Conservation (phyloP, 2,329 filamentous ascomycete species). For the Arthrobotrys megalospora region DNA sequence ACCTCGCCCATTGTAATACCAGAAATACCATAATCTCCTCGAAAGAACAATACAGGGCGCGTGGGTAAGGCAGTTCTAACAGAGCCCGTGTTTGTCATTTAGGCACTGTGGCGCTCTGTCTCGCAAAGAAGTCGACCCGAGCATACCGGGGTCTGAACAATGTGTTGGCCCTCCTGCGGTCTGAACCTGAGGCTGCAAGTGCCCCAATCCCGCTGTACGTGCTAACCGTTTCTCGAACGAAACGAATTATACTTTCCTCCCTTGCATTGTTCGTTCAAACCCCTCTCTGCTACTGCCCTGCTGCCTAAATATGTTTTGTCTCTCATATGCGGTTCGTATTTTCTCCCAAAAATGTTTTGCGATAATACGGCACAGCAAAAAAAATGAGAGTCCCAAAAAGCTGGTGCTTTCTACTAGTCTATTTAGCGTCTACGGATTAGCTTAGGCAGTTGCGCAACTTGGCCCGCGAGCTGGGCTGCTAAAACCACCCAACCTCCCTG, state of each 20-base stretch:
- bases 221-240: constrained; percentile 8
- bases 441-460: constrained; percentile 54
- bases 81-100: constrained; percentile 22
- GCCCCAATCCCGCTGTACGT: constrained; percentile 80
- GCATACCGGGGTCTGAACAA: constrained; percentile 87
- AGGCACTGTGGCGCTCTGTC: constrained; percentile 77
- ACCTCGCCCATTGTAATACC: constrained; percentile 54
- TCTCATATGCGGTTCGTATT: constrained; percentile 18
- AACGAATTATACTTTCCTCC: background rate
- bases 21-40: constrained; percentile 23
- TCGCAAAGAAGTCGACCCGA: constrained; percentile 88
- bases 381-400: background rate
- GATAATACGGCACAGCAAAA: constrained; percentile 38
- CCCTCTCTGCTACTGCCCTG: constrained; percentile 2
- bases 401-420: constrained; percentile 20
- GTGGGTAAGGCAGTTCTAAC: background rate
- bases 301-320: constrained; percentile 32
- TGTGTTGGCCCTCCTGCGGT: constrained; percentile 81
- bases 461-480: constrained; percentile 5
- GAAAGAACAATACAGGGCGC: constrained; percentile 14
- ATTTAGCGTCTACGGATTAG: constrained; percentile 47
- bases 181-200: constrained; percentile 82
- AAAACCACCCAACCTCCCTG: constrained; percentile 11
- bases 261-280: constrained; percentile 11
- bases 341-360: background rate